These are phyloP conservation scores for Oenanthe javanica DNA, from an alignment of 140 eudicot species.

Conservation along the genomic window DNA sequence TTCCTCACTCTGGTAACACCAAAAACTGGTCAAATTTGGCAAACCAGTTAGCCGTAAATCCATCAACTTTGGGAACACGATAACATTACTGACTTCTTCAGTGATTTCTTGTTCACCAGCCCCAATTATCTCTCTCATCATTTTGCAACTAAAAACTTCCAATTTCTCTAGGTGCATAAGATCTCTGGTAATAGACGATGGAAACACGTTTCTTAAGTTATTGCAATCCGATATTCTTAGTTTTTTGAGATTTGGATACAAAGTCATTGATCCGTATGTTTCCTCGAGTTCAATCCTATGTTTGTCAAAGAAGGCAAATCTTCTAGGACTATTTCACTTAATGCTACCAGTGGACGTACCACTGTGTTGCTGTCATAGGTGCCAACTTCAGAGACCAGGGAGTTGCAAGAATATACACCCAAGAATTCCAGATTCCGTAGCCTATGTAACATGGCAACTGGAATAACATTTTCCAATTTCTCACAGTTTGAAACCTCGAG, in stretches of 20 bases:
- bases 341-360: background rate
- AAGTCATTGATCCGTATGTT: background rate
- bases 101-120: background rate
- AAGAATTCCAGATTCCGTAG: background rate
- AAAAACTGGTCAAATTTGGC: background rate
- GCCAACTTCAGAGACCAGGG: background rate
- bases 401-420: background rate
- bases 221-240: background rate
- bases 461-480: background rate
- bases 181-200: background rate
- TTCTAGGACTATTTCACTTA: background rate
- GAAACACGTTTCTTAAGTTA: background rate
- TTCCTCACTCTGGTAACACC: background rate
- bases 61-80: background rate
- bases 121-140: background rate
- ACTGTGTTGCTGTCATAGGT: background rate
- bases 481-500: background rate
- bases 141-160: background rate
- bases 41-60: background rate
- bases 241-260: background rate
- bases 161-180: background rate
- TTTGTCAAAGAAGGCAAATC: background rate
- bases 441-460: background rate
- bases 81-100: background rate
- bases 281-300: background rate